phyloP scores from a whole-genome alignment of 768 basidiomycete species.

The Tylopilus plumbeoviolaceoides region DNA sequence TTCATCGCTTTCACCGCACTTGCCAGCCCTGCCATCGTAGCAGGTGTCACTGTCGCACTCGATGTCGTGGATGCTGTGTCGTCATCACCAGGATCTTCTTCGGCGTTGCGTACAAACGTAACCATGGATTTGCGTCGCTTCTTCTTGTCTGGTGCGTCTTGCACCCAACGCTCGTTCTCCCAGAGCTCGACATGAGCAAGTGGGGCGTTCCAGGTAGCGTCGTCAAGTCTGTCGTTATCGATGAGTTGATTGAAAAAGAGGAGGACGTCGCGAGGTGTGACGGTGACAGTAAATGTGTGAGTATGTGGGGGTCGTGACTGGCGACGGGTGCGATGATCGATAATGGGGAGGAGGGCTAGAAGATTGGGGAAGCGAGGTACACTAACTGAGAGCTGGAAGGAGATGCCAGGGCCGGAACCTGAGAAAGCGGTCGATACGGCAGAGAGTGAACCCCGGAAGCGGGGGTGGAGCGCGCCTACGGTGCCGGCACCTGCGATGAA shows the following conservation, averaged over 20 bases:
- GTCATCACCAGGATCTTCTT: conserved; percentile 8
- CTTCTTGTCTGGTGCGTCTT: conserved; percentile 9
- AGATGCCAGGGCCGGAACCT: conserved; percentile 17
- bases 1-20: neutral
- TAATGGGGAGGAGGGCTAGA: neutral
- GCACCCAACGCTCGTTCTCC: conserved; percentile 72
- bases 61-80: conserved; percentile 8
- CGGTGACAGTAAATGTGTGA: conserved; percentile 11
- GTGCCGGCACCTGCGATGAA: conserved; percentile 29
- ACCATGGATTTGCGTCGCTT: conserved; percentile 7
- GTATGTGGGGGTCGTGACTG: neutral
- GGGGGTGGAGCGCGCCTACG: conserved; percentile 14
- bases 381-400: conserved; percentile 8
- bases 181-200: conserved; percentile 69
- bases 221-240: conserved; percentile 64
- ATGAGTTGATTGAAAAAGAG: conserved; percentile 36
- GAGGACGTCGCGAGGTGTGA: conserved; percentile 24
- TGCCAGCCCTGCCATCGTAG: neutral
- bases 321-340: neutral
- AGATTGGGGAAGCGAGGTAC: conserved; percentile 7
- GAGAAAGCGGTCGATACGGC: conserved; percentile 1
- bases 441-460: conserved; percentile 1
- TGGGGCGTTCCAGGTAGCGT: conserved; percentile 61
- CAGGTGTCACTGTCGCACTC: neutral
- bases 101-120: conserved; percentile 2